These are phyloP conservation scores for Chaetoceros muelleri DNA, from an alignment of 108 stramenopile genomes.

Conservation along the genomic window DNA sequence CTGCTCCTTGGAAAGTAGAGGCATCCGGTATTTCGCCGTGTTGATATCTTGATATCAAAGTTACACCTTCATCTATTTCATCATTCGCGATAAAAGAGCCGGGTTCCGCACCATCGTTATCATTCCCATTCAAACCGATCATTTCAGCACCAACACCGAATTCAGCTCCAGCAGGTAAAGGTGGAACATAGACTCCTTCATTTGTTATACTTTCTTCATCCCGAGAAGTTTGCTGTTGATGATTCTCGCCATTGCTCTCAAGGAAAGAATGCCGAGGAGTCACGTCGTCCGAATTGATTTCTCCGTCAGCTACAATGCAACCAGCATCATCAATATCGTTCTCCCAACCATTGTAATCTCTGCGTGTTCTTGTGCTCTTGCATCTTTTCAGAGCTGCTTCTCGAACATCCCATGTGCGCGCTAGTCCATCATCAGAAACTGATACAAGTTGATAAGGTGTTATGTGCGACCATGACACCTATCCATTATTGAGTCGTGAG, in stretches of 20 bases:
- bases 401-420: conserved; percentile 36
- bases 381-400: conserved; percentile 65
- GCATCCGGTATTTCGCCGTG: conserved; percentile 40
- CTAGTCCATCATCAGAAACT: conserved; percentile 13
- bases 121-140: conserved; percentile 7
- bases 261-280: no score
- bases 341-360: conserved; percentile 21
- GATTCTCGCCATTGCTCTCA: not conserved
- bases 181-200: conserved; percentile 17
- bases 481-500: no score
- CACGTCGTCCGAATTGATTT: not conserved
- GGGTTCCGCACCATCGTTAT: conserved; percentile 20
- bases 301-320: not conserved
- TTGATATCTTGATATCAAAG: conserved; percentile 48
- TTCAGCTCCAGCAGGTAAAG: conserved; percentile 26
- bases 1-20: conserved; percentile 27
- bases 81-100: conserved; percentile 67
- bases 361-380: conserved; percentile 29
- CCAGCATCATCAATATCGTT: not conserved
- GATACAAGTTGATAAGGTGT: conserved; percentile 69
- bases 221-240: no score
- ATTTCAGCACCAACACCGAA: conserved; percentile 4
- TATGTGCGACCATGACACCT: conserved; percentile 69
- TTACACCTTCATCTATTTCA: conserved; percentile 61
- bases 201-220: no score